Conservation (phyloP, 2,329 filamentous ascomycete species). For the Nemania serpens region DNA sequence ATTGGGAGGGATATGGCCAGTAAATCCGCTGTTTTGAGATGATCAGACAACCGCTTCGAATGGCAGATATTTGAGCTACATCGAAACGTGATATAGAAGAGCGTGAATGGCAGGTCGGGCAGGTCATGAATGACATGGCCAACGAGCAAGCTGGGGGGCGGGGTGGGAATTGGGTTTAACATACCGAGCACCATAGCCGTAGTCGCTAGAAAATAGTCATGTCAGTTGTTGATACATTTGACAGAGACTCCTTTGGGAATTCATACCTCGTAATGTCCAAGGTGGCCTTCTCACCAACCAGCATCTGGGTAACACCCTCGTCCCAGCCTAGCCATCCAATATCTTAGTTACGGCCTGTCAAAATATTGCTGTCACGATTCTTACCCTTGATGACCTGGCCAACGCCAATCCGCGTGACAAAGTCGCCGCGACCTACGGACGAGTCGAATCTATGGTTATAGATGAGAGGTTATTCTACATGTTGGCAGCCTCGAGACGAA, state of each 20-base stretch:
- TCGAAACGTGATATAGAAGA: background rate
- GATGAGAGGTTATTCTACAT: constrained; percentile 4
- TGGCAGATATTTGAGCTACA: background rate
- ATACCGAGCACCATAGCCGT: constrained; percentile 42
- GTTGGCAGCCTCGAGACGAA: background rate
- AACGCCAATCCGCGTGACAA: constrained; percentile 77
- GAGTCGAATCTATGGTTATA: constrained; percentile 77
- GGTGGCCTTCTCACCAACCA: constrained; percentile 85
- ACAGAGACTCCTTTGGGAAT: background rate
- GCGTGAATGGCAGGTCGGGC: background rate
- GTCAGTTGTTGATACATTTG: constrained; percentile 22
- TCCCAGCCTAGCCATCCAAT: constrained; percentile 68
- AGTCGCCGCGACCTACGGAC: constrained; percentile 76
- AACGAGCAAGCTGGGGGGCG: background rate
- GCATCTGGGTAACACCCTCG: constrained; percentile 84
- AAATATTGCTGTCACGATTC: background rate
- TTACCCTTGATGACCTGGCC: constrained; percentile 86
- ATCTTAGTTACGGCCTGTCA: constrained; percentile 7
- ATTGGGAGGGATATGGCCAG: constrained; percentile 36
- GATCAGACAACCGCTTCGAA: constrained; percentile 9
- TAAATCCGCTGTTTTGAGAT: constrained; percentile 26
- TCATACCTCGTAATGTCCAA: constrained; percentile 77
- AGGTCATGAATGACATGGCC: background rate
- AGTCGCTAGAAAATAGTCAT: constrained; percentile 34
- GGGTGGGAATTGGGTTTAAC: no score